Evolutionary conservation across 192 early-diverging fungal genomes (phyloP).

Genomic region (Backusella parvicylindrica): DNA sequence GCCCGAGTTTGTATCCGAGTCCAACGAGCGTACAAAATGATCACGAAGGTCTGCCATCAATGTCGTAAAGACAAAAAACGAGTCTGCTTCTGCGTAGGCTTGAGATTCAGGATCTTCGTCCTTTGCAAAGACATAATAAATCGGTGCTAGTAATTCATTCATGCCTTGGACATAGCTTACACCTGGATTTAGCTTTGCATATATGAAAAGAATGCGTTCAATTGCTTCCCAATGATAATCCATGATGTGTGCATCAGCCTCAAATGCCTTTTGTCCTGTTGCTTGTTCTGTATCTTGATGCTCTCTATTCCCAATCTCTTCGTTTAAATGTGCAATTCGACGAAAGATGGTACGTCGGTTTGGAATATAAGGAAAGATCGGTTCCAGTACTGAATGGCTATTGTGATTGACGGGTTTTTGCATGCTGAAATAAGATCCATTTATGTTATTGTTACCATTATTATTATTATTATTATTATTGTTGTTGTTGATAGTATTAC

Average conservation of each 20-base stretch:
- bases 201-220: constrained; percentile 75
- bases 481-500: constrained; percentile 4
- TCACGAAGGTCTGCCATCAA: constrained; percentile 73
- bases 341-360: constrained; percentile 57
- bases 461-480: neutral
- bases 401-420: neutral
- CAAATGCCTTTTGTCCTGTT: neutral
- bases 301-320: constrained; percentile 54
- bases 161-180: constrained; percentile 87
- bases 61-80: constrained; percentile 72
- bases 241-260: constrained; percentile 26
- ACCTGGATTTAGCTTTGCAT: constrained; percentile 76
- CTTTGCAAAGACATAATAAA: constrained; percentile 75
- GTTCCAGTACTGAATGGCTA: neutral
- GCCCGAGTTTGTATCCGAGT: constrained; percentile 52
- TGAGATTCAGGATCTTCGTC: constrained; percentile 24
- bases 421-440: neutral
- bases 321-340: constrained; percentile 61
- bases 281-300: constrained; percentile 17
- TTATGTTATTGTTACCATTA: neutral
- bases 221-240: constrained; percentile 80
- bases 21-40: constrained; percentile 74
- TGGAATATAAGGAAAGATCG: constrained; percentile 44
- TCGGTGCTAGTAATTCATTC: constrained; percentile 80
- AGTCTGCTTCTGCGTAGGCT: constrained; percentile 77